Base-by-base conservation (phyloP, 257 asterid genomes). In the Paraleonurus japonicus region DNA sequence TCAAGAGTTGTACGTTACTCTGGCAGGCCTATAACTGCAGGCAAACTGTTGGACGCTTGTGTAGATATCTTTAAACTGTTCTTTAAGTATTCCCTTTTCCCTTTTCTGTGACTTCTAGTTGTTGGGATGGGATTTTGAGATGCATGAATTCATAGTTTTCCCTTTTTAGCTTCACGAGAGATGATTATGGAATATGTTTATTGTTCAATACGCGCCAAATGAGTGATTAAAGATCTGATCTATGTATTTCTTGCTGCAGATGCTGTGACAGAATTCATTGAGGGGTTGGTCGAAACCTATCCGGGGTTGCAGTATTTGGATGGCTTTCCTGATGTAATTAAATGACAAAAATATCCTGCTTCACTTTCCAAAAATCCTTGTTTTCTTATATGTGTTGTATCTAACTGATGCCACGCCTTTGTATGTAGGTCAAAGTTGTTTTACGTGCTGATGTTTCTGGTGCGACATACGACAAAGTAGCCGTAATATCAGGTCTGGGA, bases 271-370 rank as follows among this genome's bases (percentile, higher is more conserved):
- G 99, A 94, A 91, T 89, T 89, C 81, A 94, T 94, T 28, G 99
- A 91, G 83, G 98, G 99, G 23, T 79, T 94, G 71, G 96, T 88
- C 66, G 99, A 94, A 81, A 92, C 95, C 65, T 94, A 86, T 79
- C 95, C 96, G 15, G 96, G 93, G 16, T 82, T 94, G 90, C 99
- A 94, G 80, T 92, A 89, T 78, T 84, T 94, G 94, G 96, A 94
- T 76, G 99, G 99, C 26, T 94, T 94, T 65, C 99, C 99, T 22
- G 86, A 87, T 73, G 99, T 89, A 80, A 82, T 53, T 71, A 45
- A 13, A 35, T 39, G 20, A 43, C 54, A 4, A 28, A 32, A 28
- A 45, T 24, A 45, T 54, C n/a, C n/a, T n/a, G n/a, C n/a, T n/a
- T n/a, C n/a, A n/a, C n/a, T n/a, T n/a, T n/a, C n/a, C n/a, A n/a